Base-by-base conservation (phyloP, 345 rosid genomes). In the Raphanus sativus region DNA sequence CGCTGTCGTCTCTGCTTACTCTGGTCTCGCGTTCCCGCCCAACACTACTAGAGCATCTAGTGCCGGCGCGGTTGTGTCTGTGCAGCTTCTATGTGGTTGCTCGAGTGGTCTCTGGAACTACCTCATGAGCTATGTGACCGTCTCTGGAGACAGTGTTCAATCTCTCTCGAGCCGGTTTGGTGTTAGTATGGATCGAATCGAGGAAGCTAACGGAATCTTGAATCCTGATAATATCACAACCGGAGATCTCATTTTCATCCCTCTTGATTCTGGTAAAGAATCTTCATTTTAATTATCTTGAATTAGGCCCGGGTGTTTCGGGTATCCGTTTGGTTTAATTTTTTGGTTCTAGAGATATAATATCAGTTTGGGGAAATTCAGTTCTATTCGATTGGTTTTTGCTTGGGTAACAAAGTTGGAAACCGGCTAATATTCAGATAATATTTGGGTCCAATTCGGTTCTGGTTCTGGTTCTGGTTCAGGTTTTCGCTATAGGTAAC, bases 91-190 rank as follows among this genome's bases (percentile, higher is more conserved):
- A 32, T 94, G 98, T 77, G 97, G 97, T 28, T 94, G 98, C 75
- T 94, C 98, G 1, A 94, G 91, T 83, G 94, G 97, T 75, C 59
- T 90, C 74, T 94, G 97, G 98, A 94, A 91, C 84, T 94, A 94
- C 72, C 86, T 94, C 78, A 82, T 91, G 98, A 94, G 97, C 74
- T 94, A 94, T 77, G 91, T 94, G 73, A 62, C 91, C 59, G 82
- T 55, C 76, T 92, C 85, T 59, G 95, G 90, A 59, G 98, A 94
- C 64, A 85, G 91, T 62, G 85, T 94, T 77, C 92, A 88, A 65
- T 90, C 97, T 5, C 79, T 94, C 75, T 86, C 98, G 5, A 94
- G 98, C 64, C 69, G 92, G 78, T 94, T 94, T 71, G 97, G 98
- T 54, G 90, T 92, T 66, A 92, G 98, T 78, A 50, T 94, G 98